Base-by-base conservation (phyloP, 352 stramenopile genomes). In the Globisporangium cystogenes region DNA sequence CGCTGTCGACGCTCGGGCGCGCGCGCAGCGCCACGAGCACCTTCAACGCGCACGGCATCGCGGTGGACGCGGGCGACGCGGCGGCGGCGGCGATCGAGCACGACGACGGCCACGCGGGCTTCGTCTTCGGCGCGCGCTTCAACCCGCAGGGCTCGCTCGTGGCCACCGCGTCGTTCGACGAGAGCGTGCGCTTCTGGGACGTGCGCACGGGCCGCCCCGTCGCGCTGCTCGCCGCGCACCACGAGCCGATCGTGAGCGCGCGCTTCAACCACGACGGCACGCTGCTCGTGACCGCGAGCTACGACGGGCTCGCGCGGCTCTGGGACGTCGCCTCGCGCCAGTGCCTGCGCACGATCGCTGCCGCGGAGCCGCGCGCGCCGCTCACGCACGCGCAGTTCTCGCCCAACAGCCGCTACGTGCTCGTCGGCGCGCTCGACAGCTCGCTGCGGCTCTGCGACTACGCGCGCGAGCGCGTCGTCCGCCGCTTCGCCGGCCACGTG, bases 241-340 rank as follows among this genome's bases (percentile, higher is more conserved):
- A 94, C 29, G 95, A 99, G 66, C 91, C 96, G 5, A 93, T 99
- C 2, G 98, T 96, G 18, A 87, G 86, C 24, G 90, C 97, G 27
- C 72, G 82, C 54, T 98, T 99, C 63, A 97, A 96, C 65, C 76
- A 78, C 23, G 95, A 98, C 68, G 95, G 95, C 57, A 98, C 93
- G 37, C 84, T 97, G 57, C 77, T 99, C 16, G 83, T 93, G 21
- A 93, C 87, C 3, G 75, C 57, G 35, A 75, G 75, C 55, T 89
- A 86, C 53, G 84, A 94, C 55, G 83, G 79, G 7, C 65, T 92
- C n/a, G 78, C 79, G 51, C 78, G 96, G 43, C 85, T 99, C 31
- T 99, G 96, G 96, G 96, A 99, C 75, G 92, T 97, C n/a, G 87
- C 86, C 21, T 97, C 90, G 24, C 93, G 91, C 42, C 87, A 98